phyloP scores from a whole-genome alignment of 495 filamentous ascomycete species.

The Trichoderma asperelloides region DNA sequence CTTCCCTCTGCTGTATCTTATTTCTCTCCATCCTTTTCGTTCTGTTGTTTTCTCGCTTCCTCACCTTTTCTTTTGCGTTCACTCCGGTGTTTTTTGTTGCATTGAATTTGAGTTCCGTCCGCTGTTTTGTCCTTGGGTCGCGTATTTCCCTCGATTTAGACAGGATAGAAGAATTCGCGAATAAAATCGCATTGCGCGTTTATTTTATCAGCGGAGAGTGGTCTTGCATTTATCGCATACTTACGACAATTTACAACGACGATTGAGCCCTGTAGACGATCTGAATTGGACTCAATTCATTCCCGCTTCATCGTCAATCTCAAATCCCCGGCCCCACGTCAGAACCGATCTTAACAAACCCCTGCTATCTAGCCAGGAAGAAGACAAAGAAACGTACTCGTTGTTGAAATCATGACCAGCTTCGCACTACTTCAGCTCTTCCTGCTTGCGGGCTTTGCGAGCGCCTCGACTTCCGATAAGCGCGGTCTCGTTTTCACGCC shows the following conservation, averaged over 20 bases:
- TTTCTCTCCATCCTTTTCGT: neutral
- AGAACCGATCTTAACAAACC: neutral
- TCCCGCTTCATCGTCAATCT: neutral
- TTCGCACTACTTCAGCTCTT: neutral
- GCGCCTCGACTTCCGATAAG: constrained; percentile 27
- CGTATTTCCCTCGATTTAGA: neutral
- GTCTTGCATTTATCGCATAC: neutral
- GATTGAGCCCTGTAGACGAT: neutral
- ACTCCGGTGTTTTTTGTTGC: neutral
- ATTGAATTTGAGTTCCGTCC: neutral
- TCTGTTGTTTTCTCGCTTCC: neutral
- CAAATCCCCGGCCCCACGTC: neutral
- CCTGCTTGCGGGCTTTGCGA: neutral
- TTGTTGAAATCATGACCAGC: neutral
- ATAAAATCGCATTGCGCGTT: neutral
- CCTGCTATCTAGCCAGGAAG: neutral
- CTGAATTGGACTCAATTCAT: neutral
- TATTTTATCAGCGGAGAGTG: neutral
- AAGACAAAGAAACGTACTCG: neutral
- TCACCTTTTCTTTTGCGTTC: neutral
- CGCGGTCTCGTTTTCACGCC: constrained; percentile 54
- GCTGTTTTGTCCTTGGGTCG: neutral
- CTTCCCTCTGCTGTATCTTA: neutral
- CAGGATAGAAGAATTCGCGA: neutral
- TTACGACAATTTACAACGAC: neutral